Conservation (phyloP, 1,284 basidiomycete species). For the Sanghuangporus sanghuang region DNA sequence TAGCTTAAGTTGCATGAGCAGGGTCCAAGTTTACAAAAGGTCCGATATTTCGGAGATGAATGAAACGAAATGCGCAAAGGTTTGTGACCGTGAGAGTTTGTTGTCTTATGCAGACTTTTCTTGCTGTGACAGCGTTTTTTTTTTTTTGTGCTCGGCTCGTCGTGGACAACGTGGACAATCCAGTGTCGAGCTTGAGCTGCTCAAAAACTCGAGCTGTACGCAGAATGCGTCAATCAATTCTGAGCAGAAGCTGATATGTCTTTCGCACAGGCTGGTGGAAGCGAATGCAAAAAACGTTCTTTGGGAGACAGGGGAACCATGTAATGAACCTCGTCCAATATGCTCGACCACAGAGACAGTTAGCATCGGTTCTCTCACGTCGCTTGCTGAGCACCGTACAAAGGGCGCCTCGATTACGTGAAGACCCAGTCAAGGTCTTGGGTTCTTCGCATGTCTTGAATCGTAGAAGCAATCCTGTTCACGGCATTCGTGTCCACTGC, state of each 20-base stretch:
- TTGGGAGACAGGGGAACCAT: constrained; percentile 7
- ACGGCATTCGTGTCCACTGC: background rate
- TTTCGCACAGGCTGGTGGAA: background rate
- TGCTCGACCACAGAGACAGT: background rate
- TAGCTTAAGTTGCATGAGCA: background rate
- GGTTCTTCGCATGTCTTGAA: background rate
- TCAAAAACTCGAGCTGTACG: background rate
- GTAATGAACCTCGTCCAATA: constrained; percentile 14
- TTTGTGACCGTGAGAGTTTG: background rate
- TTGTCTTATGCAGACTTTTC: background rate
- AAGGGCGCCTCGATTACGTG: constrained; percentile 25
- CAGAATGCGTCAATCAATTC: background rate
- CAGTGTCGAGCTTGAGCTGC: background rate
- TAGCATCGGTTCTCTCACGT: background rate
- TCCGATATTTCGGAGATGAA: background rate
- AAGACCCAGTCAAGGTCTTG: background rate
- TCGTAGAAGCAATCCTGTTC: background rate
- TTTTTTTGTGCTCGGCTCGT: background rate
- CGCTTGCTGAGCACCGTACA: constrained; percentile 18
- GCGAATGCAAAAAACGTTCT: constrained; percentile 11
- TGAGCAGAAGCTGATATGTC: background rate
- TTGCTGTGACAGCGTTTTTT: no score
- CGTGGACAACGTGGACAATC: background rate
- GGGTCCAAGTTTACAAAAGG: background rate
- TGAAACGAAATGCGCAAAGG: background rate